phyloP scores from a whole-genome alignment of 768 basidiomycete species.

The Xerocomellus intermedius region DNA sequence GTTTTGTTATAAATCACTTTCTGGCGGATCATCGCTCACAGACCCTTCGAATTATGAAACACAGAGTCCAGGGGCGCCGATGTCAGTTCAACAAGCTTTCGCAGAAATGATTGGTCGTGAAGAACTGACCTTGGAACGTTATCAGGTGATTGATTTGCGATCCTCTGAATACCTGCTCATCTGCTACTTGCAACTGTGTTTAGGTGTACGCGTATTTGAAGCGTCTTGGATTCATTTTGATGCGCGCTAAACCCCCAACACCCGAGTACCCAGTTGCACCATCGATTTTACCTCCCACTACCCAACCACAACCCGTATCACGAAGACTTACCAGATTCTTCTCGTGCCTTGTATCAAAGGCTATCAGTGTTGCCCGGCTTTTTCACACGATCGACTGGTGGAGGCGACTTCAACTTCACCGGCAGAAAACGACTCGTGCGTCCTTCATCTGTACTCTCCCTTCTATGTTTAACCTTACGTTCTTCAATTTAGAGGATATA shows the following conservation, averaged over 20 bases:
- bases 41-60: constrained; percentile 28
- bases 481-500: constrained; percentile 51
- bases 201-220: constrained; percentile 93
- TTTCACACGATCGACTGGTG: constrained; percentile 52
- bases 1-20: constrained; percentile 71
- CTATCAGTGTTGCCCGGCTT: constrained; percentile 2
- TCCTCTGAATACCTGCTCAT: background rate
- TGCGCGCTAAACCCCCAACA: constrained; percentile 64
- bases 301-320: constrained; percentile 1
- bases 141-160: constrained; percentile 60
- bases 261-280: constrained; percentile 52
- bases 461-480: background rate
- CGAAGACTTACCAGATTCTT: constrained; percentile 12
- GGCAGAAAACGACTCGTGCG: constrained; percentile 56
- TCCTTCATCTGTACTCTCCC: background rate
- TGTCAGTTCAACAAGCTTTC: constrained; percentile 91
- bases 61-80: constrained; percentile 61
- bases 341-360: constrained; percentile 4
- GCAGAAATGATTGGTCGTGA: constrained; percentile 80
- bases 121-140: constrained; percentile 77
- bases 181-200: background rate
- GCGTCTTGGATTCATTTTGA: constrained; percentile 87
- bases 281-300: constrained; percentile 19
- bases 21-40: constrained; percentile 22
- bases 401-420: constrained; percentile 54